A percentile compares a stretch with the other conserved stretches of the same genome.
Conservation (phyloP, 2,329 filamentous ascomycete genomes). For the Penicillium sp. region DNA sequence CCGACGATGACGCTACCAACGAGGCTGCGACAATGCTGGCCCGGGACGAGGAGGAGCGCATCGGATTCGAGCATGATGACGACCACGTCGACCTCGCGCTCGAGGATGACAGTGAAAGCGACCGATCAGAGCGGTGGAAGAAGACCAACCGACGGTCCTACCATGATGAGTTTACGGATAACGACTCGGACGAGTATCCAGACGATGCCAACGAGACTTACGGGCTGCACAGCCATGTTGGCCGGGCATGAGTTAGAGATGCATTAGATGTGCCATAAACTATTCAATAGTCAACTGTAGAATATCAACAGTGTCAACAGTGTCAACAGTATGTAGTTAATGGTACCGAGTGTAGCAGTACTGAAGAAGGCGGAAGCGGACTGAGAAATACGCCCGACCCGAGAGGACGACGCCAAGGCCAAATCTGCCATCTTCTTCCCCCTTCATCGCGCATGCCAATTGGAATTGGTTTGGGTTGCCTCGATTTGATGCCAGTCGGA, state of each 20-base stretch:
- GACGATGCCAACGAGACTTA: slow-evolving; percentile 47
- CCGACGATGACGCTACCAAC: slow-evolving; percentile 45
- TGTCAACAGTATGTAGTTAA: too few species aligned
- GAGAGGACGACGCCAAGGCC: slow-evolving; percentile 24
- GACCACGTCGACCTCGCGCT: slow-evolving; percentile 46
- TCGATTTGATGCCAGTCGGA: slow-evolving; percentile 13
- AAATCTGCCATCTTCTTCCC: slow-evolving; percentile 13
- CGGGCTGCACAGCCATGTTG: slow-evolving; percentile 45
- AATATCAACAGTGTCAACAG: too few species aligned
- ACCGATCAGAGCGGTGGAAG: slow-evolving; percentile 28
- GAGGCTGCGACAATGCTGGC: slow-evolving; percentile 46
- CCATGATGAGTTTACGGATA: slow-evolving; percentile 59
- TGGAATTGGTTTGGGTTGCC: too few species aligned
- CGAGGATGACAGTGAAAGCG: slow-evolving; percentile 51
- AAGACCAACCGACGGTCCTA: slow-evolving; percentile 46
- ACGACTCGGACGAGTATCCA: slow-evolving; percentile 53
- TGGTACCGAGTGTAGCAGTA: background rate
- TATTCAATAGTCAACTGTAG: too few species aligned
- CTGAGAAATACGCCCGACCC: slow-evolving; percentile 39
- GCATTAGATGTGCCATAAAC: too few species aligned
- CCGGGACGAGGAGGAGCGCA: slow-evolving; percentile 48
- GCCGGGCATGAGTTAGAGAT: slow-evolving; percentile 16
- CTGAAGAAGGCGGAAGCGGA: slow-evolving; percentile 20
- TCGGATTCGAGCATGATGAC: slow-evolving; percentile 49
- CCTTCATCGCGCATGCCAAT: slow-evolving; percentile 13